Evolutionary conservation across 371 early-diverging fungal species (phyloP), one percentile per base, ranked within the genome.

Genomic region (Mortierella sp.): DNA sequence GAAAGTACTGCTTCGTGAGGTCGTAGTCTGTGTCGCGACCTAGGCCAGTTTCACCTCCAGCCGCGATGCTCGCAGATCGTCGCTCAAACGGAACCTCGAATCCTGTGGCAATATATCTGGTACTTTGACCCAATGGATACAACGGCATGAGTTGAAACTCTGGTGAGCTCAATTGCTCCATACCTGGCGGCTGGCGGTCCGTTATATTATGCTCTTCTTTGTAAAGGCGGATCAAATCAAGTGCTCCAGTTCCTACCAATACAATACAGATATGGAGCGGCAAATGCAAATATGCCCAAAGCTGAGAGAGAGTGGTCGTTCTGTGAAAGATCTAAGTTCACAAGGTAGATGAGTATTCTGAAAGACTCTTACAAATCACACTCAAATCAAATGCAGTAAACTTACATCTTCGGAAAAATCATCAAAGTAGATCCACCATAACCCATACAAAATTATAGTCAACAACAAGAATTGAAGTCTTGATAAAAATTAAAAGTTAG

Each of bases 251-350:
- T 51, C 90, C 90, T 64, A 89, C 86, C 12, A 89, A 84, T 1
- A 89, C 90, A 47, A 89, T 87, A 51, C 89, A 88, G 2, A 90
- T 47, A 64, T 90, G 90, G 1, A 90, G 78, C 2, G 90, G 90
- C 37, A 90, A 84, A 66, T 90, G 90, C n/a, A 90, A 80, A 49
- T 89, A 90, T 60, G 88, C 84, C 90, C 90, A 90, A 10, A 90
- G 78, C 57, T 88, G 89, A 40, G 87, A 88, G 26, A 78, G 68
- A 1, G 70, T 58, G 8, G 79, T 78, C 5, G 79, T 78, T 47
- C 73, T 64, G 61, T 70, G 79, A 39, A 78, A 78, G 22, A 78
- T 22, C 79, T 78, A 47, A 14, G 49, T 18, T 47, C 14, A 12
- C 9, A 43, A 68, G 37, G 28, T 28, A 28, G 0, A 35, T n/a